Conservation (phyloP, 2,329 filamentous ascomycete genomes). For the Diaporthe sp. region DNA sequence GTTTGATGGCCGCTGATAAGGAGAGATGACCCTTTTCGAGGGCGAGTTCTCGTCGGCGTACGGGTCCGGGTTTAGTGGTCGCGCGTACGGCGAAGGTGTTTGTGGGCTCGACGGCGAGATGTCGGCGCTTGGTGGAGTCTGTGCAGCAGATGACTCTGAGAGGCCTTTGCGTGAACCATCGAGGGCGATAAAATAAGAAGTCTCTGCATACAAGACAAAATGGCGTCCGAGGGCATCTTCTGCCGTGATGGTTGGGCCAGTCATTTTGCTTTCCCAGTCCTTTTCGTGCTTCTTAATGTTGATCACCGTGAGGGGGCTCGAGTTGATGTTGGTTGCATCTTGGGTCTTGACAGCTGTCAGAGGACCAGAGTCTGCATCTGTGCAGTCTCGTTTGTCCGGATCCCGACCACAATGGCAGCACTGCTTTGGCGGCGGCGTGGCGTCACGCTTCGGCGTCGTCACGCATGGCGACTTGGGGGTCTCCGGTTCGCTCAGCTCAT, state of each 20-base stretch:
- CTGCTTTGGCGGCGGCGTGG: not conserved
- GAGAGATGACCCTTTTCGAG: not conserved
- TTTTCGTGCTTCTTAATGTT: not conserved
- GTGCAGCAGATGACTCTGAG: not conserved
- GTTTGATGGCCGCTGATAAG: not conserved
- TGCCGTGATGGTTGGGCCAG: not conserved
- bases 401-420: slow-evolving; percentile 22
- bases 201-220: slow-evolving; percentile 10
- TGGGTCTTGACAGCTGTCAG: not conserved
- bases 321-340: not conserved
- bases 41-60: slow-evolving; percentile 12
- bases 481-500: slow-evolving; percentile 27
- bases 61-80: slow-evolving; percentile 15
- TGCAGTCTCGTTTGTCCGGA: not conserved
- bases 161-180: not conserved
- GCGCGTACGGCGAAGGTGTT: not conserved
- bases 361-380: not conserved
- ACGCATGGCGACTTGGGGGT: not conserved
- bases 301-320: slow-evolving; percentile 6
- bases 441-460: slow-evolving; percentile 5
- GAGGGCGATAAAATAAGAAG: not conserved
- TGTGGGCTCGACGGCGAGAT: not conserved
- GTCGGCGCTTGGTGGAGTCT: not conserved
- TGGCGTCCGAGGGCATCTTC: slow-evolving; percentile 18
- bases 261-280: not conserved